Percentiles rank a stretch among this genome's conserved stretches.
Conservation (phyloP, 2,329 filamentous ascomycete species). For the Alternaria arborescens region DNA sequence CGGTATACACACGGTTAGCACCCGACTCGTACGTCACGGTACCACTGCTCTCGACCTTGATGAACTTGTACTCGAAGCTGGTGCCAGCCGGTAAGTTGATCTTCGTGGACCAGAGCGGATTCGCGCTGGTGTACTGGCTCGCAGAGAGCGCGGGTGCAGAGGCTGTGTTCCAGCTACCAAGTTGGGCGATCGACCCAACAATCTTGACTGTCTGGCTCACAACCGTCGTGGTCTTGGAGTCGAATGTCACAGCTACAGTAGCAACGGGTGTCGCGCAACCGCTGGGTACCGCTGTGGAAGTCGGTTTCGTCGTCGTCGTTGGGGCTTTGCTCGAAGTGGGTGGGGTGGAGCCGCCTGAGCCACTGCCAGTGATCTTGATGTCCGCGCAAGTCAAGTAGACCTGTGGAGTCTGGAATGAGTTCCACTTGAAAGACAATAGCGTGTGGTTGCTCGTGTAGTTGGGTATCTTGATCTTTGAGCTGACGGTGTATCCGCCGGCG, state of each 20-base stretch:
- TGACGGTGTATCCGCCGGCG: constrained; percentile 47
- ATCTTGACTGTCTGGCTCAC: constrained; percentile 61
- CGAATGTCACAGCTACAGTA: constrained; percentile 53
- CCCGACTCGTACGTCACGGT: constrained; percentile 57
- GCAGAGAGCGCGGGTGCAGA: constrained; percentile 53
- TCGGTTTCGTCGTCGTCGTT: constrained; percentile 18
- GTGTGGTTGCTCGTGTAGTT: constrained; percentile 45
- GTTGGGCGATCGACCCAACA: constrained; percentile 53
- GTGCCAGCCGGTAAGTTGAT: constrained; percentile 54
- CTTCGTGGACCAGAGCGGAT: constrained; percentile 58
- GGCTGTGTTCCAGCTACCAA: constrained; percentile 57
- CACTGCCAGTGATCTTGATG: constrained; percentile 38
- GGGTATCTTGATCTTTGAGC: constrained; percentile 45
- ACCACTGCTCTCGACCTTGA: constrained; percentile 56
- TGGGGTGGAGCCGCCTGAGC: constrained; percentile 19
- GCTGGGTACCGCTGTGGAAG: constrained; percentile 21
- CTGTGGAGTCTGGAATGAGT: constrained; percentile 46
- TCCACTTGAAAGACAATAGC: constrained; percentile 45
- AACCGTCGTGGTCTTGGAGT: constrained; percentile 58
- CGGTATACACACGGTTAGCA: constrained; percentile 53
- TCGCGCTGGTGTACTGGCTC: constrained; percentile 53
- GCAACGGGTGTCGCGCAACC: constrained; percentile 39
- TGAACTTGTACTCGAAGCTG: constrained; percentile 58
- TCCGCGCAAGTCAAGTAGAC: constrained; percentile 46
- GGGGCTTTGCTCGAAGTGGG: constrained; percentile 29